Conservation (phyloP, 1,284 basidiomycete genomes). For the Malassezia furfur region DNA sequence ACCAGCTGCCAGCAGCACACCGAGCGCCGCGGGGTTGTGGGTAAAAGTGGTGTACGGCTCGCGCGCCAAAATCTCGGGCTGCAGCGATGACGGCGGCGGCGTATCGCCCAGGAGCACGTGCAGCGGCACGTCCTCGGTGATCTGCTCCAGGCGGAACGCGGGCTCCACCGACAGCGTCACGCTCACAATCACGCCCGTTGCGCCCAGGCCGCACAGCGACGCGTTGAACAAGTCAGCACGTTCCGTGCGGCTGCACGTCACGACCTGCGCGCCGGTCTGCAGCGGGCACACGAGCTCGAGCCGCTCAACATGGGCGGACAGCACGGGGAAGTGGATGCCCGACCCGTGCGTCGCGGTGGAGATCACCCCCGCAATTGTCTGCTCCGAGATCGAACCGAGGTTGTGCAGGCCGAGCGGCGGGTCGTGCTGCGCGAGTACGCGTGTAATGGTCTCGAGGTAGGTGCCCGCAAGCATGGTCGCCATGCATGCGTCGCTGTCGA, state of each 20-base stretch:
- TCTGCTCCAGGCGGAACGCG: conserved; percentile 73
- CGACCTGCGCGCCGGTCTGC: conserved; percentile 55
- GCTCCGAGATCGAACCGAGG: conserved; percentile 91
- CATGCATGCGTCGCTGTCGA: conserved; percentile 18
- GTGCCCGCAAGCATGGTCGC: conserved; percentile 43
- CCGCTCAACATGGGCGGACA: conserved; percentile 71
- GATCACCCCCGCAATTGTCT: conserved; percentile 85
- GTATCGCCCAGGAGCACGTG: conserved; percentile 54
- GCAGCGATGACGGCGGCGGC: conserved; percentile 18
- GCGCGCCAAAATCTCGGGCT: conserved; percentile 2
- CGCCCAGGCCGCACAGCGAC: conserved; percentile 85
- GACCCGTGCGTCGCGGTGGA: conserved; percentile 92
- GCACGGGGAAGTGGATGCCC: conserved; percentile 68
- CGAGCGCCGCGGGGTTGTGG: conserved; percentile 19
- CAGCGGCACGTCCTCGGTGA: conserved; percentile 60
- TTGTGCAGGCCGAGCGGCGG: conserved; percentile 69
- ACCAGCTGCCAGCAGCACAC: conserved; percentile 28
- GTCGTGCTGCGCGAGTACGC: conserved; percentile 57
- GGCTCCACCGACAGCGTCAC: conserved; percentile 70
- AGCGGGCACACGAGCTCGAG: conserved; percentile 58
- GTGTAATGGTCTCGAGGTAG: conserved; percentile 45
- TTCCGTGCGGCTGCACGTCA: conserved; percentile 61
- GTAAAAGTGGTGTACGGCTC: conserved; percentile 5
- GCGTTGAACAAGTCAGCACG: conserved; percentile 74
- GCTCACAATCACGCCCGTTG: conserved; percentile 75